Percentiles rank a stretch among this genome's conserved stretches.
Evolutionary conservation across 805 yeast species (phyloP).

Genomic region (Tetrapisispora pingtungensis): DNA sequence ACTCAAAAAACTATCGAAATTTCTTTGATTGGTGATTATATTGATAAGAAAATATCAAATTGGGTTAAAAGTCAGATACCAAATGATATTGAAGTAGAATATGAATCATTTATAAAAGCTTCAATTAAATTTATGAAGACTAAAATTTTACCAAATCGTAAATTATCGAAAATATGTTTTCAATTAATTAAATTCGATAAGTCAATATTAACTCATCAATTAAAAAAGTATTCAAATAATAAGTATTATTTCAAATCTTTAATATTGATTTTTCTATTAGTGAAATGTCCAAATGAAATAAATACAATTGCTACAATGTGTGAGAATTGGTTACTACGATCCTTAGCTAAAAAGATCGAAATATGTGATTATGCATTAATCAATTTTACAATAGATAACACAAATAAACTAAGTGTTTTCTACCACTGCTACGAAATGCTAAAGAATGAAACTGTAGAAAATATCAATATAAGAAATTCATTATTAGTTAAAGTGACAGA

Average conservation of each 20-base stretch:
- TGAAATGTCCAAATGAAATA: neutral
- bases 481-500: conserved; percentile 15
- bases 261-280: neutral
- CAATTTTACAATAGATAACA: conserved; percentile 10
- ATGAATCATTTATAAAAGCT: neutral
- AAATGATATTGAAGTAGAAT: neutral
- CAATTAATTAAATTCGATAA: neutral
- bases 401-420: conserved; percentile 9
- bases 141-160: neutral
- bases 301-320: conserved; percentile 1
- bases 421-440: conserved; percentile 18
- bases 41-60: conserved; percentile 9
- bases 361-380: conserved; percentile 15
- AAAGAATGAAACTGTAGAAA: conserved; percentile 7
- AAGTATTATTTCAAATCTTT: neutral
- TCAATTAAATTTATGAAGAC: neutral
- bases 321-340: conserved; percentile 13
- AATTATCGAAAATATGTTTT: neutral
- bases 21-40: neutral
- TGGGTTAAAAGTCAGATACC: conserved; percentile 1
- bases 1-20: too few relatives aligned
- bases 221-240: neutral
- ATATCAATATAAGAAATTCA: conserved; percentile 9
- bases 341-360: conserved; percentile 2
- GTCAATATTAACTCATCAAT: neutral